phyloP scores from a whole-genome alignment of 176 grass and related monocot species.

The Triticum urartu region DNA sequence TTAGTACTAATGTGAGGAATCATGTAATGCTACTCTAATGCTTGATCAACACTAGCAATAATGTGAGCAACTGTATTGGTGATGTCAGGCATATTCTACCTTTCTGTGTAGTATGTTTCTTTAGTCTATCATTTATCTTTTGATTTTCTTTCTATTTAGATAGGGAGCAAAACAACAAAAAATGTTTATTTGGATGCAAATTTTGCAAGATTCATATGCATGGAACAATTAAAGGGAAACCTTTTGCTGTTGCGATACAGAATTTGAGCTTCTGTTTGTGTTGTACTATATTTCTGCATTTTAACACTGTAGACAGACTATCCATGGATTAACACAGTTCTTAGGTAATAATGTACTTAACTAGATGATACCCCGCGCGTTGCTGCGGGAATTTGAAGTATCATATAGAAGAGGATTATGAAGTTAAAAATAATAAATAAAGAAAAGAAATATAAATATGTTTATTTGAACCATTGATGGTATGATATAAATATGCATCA shows the following conservation, averaged over 20 bases:
- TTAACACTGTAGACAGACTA: neutral
- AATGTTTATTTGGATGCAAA: neutral
- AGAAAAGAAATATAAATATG: too few species aligned
- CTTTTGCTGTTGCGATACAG: neutral
- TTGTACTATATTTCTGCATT: neutral
- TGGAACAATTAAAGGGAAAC: neutral
- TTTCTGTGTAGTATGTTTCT: neutral
- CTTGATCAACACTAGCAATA: neutral
- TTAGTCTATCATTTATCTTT: neutral
- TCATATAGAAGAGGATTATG: too few species aligned
- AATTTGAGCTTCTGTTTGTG: neutral
- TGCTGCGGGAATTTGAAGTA: too few species aligned
- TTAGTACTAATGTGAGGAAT: neutral
- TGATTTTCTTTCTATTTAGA: neutral
- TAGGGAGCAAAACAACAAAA: neutral
- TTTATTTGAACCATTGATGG: too few species aligned
- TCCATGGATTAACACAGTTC: neutral
- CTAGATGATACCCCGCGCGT: too few species aligned
- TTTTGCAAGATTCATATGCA: constrained; percentile 16
- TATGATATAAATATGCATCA: too few species aligned
- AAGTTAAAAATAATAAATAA: too few species aligned
- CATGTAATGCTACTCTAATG: constrained; percentile 7
- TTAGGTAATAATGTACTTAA: neutral
- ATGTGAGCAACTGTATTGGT: neutral
- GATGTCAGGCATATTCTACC: constrained; percentile 9